Evolutionary conservation across 2,329 filamentous ascomycete genomes (phyloP).

Genomic region (Colletotrichum filicis): DNA sequence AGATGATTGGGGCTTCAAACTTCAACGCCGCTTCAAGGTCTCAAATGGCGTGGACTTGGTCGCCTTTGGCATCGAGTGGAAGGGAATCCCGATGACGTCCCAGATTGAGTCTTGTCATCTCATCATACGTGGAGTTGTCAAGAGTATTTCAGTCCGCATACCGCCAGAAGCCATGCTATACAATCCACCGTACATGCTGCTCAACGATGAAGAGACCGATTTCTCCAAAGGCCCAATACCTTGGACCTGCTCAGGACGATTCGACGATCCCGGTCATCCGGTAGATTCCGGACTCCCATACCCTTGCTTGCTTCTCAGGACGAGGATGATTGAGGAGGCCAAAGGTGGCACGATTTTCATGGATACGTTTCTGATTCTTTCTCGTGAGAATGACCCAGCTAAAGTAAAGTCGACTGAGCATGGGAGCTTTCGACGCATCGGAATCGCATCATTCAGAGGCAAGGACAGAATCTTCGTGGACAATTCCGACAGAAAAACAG

Average conservation of each 20-base stretch:
- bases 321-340: neutral
- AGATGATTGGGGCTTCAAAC: neutral
- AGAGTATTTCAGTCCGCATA: neutral
- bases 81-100: slow-evolving; percentile 6
- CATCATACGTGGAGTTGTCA: neutral
- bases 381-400: fast-evolving
- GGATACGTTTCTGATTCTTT: slow-evolving; percentile 2
- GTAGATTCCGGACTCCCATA: neutral
- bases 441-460: neutral
- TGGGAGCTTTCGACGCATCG: neutral
- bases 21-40: neutral
- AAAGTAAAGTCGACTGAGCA: neutral
- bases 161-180: neutral
- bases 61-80: neutral
- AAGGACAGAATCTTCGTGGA: neutral
- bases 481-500: neutral
- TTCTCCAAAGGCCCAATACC: neutral
- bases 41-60: neutral
- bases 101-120: neutral
- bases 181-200: neutral
- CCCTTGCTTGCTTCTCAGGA: neutral
- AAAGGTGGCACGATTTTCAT: neutral
- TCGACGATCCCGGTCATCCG: neutral
- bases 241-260: neutral
- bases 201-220: neutral